phyloP scores from a whole-genome alignment of 495 filamentous ascomycete species.

The Sporormia fimetaria region DNA sequence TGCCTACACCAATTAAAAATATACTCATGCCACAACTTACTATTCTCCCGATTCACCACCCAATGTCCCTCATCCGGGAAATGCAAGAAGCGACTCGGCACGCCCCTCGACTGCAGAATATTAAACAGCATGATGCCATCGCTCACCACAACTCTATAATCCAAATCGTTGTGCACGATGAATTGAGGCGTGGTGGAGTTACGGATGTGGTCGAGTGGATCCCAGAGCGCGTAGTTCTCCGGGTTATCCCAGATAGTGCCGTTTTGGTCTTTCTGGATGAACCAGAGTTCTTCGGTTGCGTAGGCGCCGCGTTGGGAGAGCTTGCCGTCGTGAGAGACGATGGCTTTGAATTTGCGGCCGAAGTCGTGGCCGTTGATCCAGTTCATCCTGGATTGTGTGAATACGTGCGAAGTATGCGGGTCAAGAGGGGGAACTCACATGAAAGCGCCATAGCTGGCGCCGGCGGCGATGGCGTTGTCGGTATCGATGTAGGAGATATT shows the following conservation, averaged over 20 bases:
- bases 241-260: slow-evolving; percentile 39
- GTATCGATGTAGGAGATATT: slow-evolving; percentile 42
- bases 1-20: slow-evolving; percentile 42
- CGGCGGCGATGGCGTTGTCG: slow-evolving; percentile 38
- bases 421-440: slow-evolving; percentile 29
- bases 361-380: slow-evolving; percentile 47
- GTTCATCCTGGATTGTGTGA: slow-evolving; percentile 30
- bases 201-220: slow-evolving; percentile 32
- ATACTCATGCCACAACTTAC: slow-evolving; percentile 39
- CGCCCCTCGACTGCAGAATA: slow-evolving; percentile 38
- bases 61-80: slow-evolving; percentile 46
- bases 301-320: slow-evolving; percentile 37
- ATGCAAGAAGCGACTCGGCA: slow-evolving; percentile 42
- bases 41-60: slow-evolving; percentile 38
- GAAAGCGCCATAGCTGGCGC: slow-evolving; percentile 40
- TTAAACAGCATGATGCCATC: slow-evolving; percentile 40
- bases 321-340: slow-evolving; percentile 39
- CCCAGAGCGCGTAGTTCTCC: slow-evolving; percentile 37
- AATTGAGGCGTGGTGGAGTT: slow-evolving; percentile 37
- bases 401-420: not conserved
- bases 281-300: slow-evolving; percentile 41
- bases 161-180: slow-evolving; percentile 38
- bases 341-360: slow-evolving; percentile 44
- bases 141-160: slow-evolving; percentile 36
- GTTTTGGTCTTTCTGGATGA: slow-evolving; percentile 33